Evolutionary conservation across 345 rosid species (phyloP).

Genomic region (Citrus sp.): DNA sequence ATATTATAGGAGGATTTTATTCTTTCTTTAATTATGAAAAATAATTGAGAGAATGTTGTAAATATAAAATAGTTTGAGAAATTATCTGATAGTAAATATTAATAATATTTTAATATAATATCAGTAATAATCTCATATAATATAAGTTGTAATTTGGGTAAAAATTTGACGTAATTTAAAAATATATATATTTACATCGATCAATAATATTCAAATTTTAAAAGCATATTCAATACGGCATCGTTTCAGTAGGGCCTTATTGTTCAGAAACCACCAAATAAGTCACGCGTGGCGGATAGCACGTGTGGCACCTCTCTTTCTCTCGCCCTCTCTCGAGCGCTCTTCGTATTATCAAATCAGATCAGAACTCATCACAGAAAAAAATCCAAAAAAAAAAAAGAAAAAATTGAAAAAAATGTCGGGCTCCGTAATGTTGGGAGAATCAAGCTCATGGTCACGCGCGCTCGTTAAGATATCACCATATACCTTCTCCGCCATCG

Average conservation of each 20-base stretch:
- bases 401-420: slow-evolving; percentile 22
- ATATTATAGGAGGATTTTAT: too few species aligned
- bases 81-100: too few species aligned
- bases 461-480: slow-evolving; percentile 87
- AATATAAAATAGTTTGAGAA: rapidly evolving
- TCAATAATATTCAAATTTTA: too few species aligned
- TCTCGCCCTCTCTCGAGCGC: neutral
- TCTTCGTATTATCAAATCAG: slow-evolving; percentile 5
- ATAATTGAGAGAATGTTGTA: too few species aligned
- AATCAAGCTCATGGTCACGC: slow-evolving; percentile 71
- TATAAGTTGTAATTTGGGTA: too few species aligned
- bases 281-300: neutral
- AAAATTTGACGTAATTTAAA: too few species aligned
- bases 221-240: neutral
- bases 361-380: neutral
- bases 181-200: too few species aligned
- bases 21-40: too few species aligned
- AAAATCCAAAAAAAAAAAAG: neutral
- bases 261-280: neutral
- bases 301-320: neutral
- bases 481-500: slow-evolving; percentile 90
- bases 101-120: too few species aligned
- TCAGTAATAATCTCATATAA: too few species aligned
- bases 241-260: neutral
- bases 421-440: slow-evolving; percentile 30